phyloP scores from a whole-genome alignment of 345 rosid genomes.

The Gynandropsis gynandra region DNA sequence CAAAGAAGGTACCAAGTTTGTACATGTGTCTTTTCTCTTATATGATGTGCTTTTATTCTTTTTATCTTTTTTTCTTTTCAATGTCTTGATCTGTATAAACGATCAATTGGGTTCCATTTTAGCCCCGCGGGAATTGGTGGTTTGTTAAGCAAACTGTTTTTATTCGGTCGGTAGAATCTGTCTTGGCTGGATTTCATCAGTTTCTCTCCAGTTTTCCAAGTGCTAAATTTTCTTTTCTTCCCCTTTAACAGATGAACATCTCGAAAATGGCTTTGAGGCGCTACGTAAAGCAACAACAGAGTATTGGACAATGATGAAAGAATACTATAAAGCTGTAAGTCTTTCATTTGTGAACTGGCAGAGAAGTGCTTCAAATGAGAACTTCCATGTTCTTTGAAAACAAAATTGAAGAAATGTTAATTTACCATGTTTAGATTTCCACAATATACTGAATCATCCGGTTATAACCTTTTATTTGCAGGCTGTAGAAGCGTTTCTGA shows the following conservation, averaged over 20 bases:
- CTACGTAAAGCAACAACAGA: constrained; percentile 55
- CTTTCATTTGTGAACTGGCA: background rate
- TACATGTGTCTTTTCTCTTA: too few species aligned
- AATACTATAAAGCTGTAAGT: constrained; percentile 60
- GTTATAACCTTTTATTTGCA: constrained; percentile 21
- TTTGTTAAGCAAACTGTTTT: background rate
- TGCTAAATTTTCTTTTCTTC: constrained; percentile 18
- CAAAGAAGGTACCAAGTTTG: constrained; percentile 32
- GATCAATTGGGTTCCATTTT: too few species aligned
- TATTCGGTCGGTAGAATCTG: background rate
- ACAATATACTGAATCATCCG: too few species aligned
- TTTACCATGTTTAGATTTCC: too few species aligned
- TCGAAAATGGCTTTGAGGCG: constrained; percentile 38
- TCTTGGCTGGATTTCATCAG: background rate
- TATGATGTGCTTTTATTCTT: too few species aligned
- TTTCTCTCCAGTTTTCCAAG: constrained; percentile 3
- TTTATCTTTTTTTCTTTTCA: too few species aligned
- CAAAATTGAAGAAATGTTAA: too few species aligned
- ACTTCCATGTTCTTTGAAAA: too few species aligned
- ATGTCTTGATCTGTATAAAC: too few species aligned
- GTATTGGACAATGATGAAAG: constrained; percentile 46
- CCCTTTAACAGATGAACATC: constrained; percentile 30
- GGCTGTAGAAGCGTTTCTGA: constrained; percentile 50
- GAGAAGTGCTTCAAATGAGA: background rate
- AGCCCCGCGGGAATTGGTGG: too few species aligned